Evolutionary conservation across 1,284 basidiomycete species (phyloP), one percentile per base, ranked within the genome.

Genomic region (Termitomyces sp.): DNA sequence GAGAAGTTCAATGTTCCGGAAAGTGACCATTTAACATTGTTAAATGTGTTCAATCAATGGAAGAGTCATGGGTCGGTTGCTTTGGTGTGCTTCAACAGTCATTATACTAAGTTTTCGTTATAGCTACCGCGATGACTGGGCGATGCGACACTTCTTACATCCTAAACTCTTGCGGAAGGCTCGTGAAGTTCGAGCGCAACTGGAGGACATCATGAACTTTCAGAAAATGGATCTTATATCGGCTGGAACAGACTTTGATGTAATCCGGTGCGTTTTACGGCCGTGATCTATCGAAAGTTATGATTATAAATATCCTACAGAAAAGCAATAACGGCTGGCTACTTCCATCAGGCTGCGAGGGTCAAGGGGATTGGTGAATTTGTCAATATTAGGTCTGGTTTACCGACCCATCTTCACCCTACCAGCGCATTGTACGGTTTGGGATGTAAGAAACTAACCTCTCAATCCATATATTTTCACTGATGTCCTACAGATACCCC

Each of bases 361-460:
- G 95, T 97, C 40, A 99, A 98, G 75, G 96, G 96, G 67, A 97
- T 99, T 58, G 97, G 96, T 59, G 97, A 99, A 72, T 99, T 98
- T 70, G 92, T 96, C 58, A 98, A 99, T 70, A 92, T 96, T 62
- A 82, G 97, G 42, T 95, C 96, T n/a, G 97, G 94, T 19, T 70
- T 93, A 45, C 91, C 91, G 4, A 94, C 93, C 47, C 91, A 94
- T 68, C 74, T 99, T 44, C 97, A 99, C 69, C 97, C 97, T 0
- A 99, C 97, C 0, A 94, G 91, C 64, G 95, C 97, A 1, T 73
- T 99, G 45, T 99, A 97, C 68, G 97, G 97, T 9, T 79, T 98
- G 50, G 97, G 96, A 62, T 98, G 92, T 91, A 69, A 76, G 86
- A 78, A 31, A 57, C 43, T 26, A 52, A 53, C n/a, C 24, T 26